phyloP scores from a whole-genome alignment of 257 asterid species.

The Fraxinus excelsior region DNA sequence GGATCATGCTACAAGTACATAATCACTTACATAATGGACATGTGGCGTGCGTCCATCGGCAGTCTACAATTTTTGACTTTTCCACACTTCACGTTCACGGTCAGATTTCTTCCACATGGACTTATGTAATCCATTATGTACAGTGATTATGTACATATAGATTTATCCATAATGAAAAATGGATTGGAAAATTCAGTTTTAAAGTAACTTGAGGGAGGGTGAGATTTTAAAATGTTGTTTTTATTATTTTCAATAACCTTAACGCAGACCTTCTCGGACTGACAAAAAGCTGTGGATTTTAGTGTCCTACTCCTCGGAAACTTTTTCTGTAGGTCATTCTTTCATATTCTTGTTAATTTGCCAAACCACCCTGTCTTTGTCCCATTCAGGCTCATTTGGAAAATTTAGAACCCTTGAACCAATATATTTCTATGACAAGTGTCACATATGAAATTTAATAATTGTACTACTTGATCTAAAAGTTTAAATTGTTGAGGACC shows the following conservation, averaged over 20 bases:
- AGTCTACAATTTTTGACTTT: no score
- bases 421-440: not conserved
- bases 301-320: not conserved
- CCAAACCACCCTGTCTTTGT: not conserved
- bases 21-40: no score
- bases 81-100: no score
- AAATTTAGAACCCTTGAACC: not conserved
- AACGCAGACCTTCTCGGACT: not conserved
- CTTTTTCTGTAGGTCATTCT: not conserved
- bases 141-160: no score
- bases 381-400: not conserved
- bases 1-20: no score
- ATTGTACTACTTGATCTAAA: no score
- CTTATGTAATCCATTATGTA: no score
- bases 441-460: not conserved
- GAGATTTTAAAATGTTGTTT: not conserved
- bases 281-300: not conserved
- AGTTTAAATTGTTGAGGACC: no score
- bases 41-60: no score
- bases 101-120: no score
- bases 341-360: not conserved
- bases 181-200: not conserved
- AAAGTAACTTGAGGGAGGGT: not conserved
- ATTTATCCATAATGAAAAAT: not conserved
- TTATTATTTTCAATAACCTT: no score